Conservation (phyloP, 2,329 filamentous ascomycete species). For the Venturia asperata region DNA sequence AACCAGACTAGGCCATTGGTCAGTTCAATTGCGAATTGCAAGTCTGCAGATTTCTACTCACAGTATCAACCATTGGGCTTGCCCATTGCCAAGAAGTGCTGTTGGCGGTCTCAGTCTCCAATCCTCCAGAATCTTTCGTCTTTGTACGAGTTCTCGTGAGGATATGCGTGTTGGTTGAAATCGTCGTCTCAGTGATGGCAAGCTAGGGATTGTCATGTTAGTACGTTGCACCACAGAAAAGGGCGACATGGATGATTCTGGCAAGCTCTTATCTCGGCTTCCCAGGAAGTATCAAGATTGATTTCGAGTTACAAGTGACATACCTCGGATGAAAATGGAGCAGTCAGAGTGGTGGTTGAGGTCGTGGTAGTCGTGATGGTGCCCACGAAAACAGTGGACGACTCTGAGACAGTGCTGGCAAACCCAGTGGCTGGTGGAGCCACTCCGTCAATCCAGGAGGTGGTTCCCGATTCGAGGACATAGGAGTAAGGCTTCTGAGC, state of each 20-base stretch:
- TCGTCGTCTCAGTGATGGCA: not conserved
- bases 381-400: conserved; percentile 13
- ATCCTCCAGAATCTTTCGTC: not conserved
- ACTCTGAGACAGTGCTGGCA: conserved; percentile 4
- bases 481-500: conserved; percentile 29
- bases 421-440: conserved; percentile 25
- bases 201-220: not conserved
- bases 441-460: conserved; percentile 28
- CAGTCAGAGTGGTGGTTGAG: conserved; percentile 11
- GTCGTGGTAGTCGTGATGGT: not conserved
- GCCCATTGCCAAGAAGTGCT: conserved; percentile 9
- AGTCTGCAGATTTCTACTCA: not conserved
- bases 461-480: conserved; percentile 30
- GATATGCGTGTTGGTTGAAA: not conserved
- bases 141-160: conserved; percentile 6
- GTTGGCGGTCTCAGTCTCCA: not conserved
- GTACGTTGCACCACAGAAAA: not conserved
- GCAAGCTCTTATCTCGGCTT: not conserved
- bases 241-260: not conserved
- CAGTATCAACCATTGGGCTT: not conserved
- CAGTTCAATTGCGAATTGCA: not conserved
- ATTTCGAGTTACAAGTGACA: not conserved
- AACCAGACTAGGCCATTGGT: not conserved
- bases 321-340: not conserved
- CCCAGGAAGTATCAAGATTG: not conserved